These are phyloP conservation scores for Kodamaea leandrae DNA, from an alignment of 805 yeast species.

Conservation along the genomic window DNA sequence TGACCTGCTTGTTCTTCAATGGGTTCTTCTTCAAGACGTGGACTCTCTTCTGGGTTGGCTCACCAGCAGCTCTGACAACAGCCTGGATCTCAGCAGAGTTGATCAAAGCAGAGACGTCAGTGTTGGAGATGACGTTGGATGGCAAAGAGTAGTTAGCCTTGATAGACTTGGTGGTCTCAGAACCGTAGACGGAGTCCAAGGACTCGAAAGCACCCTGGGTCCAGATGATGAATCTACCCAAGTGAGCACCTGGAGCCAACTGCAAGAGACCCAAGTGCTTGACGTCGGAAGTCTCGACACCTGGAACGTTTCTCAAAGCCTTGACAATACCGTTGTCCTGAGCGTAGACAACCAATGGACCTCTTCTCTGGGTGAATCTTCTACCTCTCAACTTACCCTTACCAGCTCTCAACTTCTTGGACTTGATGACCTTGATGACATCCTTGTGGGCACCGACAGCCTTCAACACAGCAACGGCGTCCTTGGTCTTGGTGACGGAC, in stretches of 20 bases:
- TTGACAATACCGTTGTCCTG: slow-evolving; percentile 96
- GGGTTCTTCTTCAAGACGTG: slow-evolving; percentile 86
- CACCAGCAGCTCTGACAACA: slow-evolving; percentile 95
- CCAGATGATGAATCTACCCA: slow-evolving; percentile 99
- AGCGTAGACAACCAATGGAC: slow-evolving; percentile 98
- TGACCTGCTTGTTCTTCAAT: slow-evolving; percentile 97
- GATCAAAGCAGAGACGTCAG: slow-evolving; percentile 96
- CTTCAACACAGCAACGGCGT: slow-evolving; percentile 96
- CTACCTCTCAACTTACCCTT: slow-evolving; percentile 99
- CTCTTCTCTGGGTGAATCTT: slow-evolving; percentile 99
- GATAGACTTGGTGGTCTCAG: slow-evolving; percentile 77
- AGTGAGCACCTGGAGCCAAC: slow-evolving; percentile 99
- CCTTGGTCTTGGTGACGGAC: slow-evolving; percentile 94
- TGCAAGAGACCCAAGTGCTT: slow-evolving; percentile 91
- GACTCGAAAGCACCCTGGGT: slow-evolving; percentile 97
- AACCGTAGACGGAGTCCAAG: slow-evolving; percentile 96
- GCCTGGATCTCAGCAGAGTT: slow-evolving; percentile 99
- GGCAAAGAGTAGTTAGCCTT: slow-evolving; percentile 93
- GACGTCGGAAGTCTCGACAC: slow-evolving; percentile 96
- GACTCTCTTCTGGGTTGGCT: slow-evolving; percentile 94
- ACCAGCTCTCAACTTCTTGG: slow-evolving; percentile 99
- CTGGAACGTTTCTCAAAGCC: slow-evolving; percentile 99
- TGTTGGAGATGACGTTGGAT: slow-evolving; percentile 87
- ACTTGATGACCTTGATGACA: slow-evolving; percentile 95
- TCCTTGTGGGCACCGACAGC: slow-evolving; percentile 99